Conservation (phyloP, 805 yeast species). For the Naumovozyma castellii region DNA sequence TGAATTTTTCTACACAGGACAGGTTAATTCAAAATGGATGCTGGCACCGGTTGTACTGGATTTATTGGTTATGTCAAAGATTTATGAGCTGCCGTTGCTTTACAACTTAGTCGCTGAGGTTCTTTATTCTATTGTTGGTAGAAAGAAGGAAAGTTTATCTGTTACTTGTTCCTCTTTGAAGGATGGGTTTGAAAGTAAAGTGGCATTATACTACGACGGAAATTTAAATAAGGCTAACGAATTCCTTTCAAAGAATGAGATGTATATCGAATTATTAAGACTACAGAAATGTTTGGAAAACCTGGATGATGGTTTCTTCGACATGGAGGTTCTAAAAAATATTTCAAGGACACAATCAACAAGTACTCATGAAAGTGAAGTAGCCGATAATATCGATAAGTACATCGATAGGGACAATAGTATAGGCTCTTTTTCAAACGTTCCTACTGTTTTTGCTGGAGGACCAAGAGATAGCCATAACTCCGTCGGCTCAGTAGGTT, state of each 20-base stretch:
- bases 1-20: constrained; percentile 72
- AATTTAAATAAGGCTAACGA: constrained; percentile 18
- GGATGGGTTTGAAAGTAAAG: constrained; percentile 16
- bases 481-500: constrained; percentile 16
- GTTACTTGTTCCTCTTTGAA: constrained; percentile 22
- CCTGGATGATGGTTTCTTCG: constrained; percentile 51
- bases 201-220: constrained; percentile 15
- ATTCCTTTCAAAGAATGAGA: constrained; percentile 20
- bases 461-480: constrained; percentile 21
- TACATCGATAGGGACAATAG: background rate
- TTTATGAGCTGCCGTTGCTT: constrained; percentile 58
- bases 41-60: constrained; percentile 61
- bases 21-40: constrained; percentile 63
- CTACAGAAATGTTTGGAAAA: constrained; percentile 47
- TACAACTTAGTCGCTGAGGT: constrained; percentile 63
- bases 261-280: constrained; percentile 33
- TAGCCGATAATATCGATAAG: constrained; percentile 5
- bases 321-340: constrained; percentile 37
- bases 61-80: constrained; percentile 50
- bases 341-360: constrained; percentile 29
- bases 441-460: constrained; percentile 18
- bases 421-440: constrained; percentile 1
- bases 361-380: constrained; percentile 18
- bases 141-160: constrained; percentile 45
- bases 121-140: constrained; percentile 57